Evolutionary conservation across 768 basidiomycete genomes (phyloP), one percentile per base, ranked within the genome.

Genomic region (Tricholomella constricta): DNA sequence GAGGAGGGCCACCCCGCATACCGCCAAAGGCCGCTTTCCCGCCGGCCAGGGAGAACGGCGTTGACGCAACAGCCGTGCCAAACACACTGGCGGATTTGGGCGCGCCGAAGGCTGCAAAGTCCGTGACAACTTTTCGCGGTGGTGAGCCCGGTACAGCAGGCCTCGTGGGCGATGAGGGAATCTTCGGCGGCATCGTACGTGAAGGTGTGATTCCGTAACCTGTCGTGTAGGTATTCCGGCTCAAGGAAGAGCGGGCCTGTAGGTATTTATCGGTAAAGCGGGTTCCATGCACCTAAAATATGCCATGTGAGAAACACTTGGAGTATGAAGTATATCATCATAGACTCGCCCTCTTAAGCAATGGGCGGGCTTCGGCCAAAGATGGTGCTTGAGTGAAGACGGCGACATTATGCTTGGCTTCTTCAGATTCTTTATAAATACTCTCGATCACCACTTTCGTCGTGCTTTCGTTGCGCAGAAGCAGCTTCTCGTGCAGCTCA

Each of bases 201-300:
- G 72, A 77, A 45, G 72, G 72, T 57, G 77, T 76, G 26, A 78
- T 80, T 6, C 77, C 67, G 51, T 83, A 81, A 27, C 81, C 78
- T 15, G 78, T 72, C 10, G 76, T 65, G 55, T 83, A 85, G 15
- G 80, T 75, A 54, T 72, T 74, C 35, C 88, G 81, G 29, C 77
- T 72, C 51, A 81, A 69, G 19, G 80, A 66, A 62, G 86, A 80
- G 43, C 89, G 81, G 27, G 88, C 84, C 60, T 86, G 82, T 23
- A 95, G 81, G 69, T 98, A 98, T 69, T 96, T 95, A 60, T 98
- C 95, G 17, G 96, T 98, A 75, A 98, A 96, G 3, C 96, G 89
- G 36, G 93, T 91, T n/a, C 92, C 93, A 44, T 87, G 85, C 42
- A 97, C 90, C 94, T 97, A 46, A 51, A 29, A 34, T 35, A 38